Conservation (phyloP, 106 monocot genomes). For the Posidonia australis region DNA sequence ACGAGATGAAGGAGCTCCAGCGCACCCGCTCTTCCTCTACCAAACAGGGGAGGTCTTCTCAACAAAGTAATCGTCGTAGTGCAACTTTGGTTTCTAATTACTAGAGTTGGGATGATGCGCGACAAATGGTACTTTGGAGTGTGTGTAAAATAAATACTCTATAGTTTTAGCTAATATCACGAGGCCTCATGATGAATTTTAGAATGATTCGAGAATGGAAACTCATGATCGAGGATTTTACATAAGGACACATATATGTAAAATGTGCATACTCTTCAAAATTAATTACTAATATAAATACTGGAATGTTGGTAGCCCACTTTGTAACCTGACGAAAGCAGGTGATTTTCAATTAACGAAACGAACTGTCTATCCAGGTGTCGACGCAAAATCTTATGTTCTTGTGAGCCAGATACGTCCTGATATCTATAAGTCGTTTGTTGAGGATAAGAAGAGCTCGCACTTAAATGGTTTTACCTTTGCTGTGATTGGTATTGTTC, state of each 20-base stretch:
- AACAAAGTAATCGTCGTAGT: slow-evolving; percentile 29
- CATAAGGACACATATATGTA: too few relatives aligned
- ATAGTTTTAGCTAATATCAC: too few relatives aligned
- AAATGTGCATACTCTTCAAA: too few relatives aligned
- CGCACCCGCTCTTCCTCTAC: slow-evolving; percentile 45
- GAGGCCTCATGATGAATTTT: too few relatives aligned
- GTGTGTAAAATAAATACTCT: not conserved
- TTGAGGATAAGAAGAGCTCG: slow-evolving; percentile 58
- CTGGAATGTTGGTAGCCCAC: not conserved
- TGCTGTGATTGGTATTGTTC: slow-evolving; percentile 58
- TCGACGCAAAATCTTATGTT: slow-evolving; percentile 66
- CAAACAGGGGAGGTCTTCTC: slow-evolving; percentile 41
- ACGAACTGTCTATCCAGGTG: slow-evolving; percentile 25
- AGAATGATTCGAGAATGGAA: too few relatives aligned
- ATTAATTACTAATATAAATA: too few relatives aligned
- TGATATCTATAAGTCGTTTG: slow-evolving; percentile 47
- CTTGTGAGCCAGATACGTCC: slow-evolving; percentile 48
- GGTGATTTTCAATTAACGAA: not conserved
- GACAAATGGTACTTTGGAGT: not conserved
- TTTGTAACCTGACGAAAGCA: not conserved
- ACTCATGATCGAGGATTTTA: not conserved
- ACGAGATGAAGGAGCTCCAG: slow-evolving; percentile 76
- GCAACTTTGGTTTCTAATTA: not conserved
- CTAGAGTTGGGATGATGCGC: not conserved
- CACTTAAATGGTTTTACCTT: slow-evolving; percentile 73